Base-by-base conservation (phyloP, 192 early-diverging fungal genomes). In the Entomortierella chlamydospora region DNA sequence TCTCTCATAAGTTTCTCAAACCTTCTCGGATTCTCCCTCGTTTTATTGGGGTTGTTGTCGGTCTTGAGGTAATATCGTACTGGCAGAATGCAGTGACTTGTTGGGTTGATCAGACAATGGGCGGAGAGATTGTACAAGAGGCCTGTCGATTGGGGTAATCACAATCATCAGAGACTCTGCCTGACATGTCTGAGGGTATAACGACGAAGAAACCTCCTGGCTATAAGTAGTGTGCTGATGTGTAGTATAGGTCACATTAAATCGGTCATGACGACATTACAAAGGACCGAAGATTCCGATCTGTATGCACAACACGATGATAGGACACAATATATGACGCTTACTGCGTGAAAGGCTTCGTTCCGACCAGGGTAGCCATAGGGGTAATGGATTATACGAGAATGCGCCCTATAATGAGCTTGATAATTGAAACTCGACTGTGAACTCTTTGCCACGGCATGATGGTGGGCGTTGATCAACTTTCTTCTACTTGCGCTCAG, bases 331-430 rank as follows among this genome's bases (percentile, higher is more conserved):
- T 30, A 17, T 2, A 50, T 50, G 15, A 26, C 41, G 53, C 69
- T 15, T 78, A 70, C 74, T 5, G 74, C 70, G 50, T 78, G 74
- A 53, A 78, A 78, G 1, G 74, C 66, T 30, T 78, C 70, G 30
- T 49, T 23, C 45, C 74, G 70, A 10, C 64, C 74, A 23, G 61
- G 68, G 52, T 78, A 78, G 18, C 51, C 74, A 33, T 67, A 78
- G 15, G 67, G 74, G 53, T 78, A 78, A 8, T 61, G 74, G 1
- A 67, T 66, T 52, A 70, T 78, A 8, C 74, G 67, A 17, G 52
- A 64, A 17, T 78, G 74, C 30, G 70, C 70, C 39, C 74, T 61
- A 26, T 64, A 70, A 34, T 78, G 74, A 18, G 67, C n/a, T 64
- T 18, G 61, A 55, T 1, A 78, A 43, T 22, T 67, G 67, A 3